Evolutionary conservation across 305 asterid species (phyloP).

Genomic region (Fraxinus albicans): DNA sequence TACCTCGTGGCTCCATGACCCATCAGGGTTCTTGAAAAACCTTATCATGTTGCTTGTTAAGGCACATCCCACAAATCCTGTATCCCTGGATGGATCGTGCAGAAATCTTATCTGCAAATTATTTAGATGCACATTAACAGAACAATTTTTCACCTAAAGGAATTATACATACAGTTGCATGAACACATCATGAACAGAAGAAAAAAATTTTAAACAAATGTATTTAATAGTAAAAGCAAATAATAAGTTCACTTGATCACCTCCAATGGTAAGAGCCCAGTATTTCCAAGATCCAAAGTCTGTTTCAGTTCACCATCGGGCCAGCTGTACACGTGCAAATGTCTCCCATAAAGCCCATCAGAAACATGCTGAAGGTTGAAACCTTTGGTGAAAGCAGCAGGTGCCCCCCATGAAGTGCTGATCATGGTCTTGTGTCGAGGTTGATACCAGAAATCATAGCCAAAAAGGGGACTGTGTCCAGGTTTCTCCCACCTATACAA

Average conservation of each 20-base stretch:
- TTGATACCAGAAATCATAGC: conserved; percentile 98
- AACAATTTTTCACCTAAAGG: neutral
- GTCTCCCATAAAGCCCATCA: conserved; percentile 85
- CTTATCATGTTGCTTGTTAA: conserved; percentile 86
- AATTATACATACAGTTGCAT: neutral
- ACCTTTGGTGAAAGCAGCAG: conserved; percentile 85
- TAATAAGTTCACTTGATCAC: conserved; percentile 25
- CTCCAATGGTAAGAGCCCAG: conserved; percentile 93
- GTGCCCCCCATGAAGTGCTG: conserved; percentile 97
- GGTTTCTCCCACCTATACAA: conserved; percentile 93
- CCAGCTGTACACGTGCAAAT: conserved; percentile 93
- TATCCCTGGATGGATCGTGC: conserved; percentile 86
- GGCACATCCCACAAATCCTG: conserved; percentile 95
- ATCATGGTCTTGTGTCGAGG: conserved; percentile 97
- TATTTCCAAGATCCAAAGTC: conserved; percentile 88
- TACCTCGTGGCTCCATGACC: conserved; percentile 93
- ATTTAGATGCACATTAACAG: neutral
- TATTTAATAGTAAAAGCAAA: neutral
- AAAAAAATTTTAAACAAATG: neutral
- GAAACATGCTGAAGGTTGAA: conserved; percentile 85
- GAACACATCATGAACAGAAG: neutral
- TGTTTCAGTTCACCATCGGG: conserved; percentile 91
- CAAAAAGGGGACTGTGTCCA: conserved; percentile 85
- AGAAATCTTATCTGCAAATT: conserved; percentile 72
- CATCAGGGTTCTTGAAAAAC: conserved; percentile 83